These are phyloP conservation scores for Colletotrichum destructivum DNA, from an alignment of 2,329 filamentous ascomycete genomes.

Conservation along the genomic window DNA sequence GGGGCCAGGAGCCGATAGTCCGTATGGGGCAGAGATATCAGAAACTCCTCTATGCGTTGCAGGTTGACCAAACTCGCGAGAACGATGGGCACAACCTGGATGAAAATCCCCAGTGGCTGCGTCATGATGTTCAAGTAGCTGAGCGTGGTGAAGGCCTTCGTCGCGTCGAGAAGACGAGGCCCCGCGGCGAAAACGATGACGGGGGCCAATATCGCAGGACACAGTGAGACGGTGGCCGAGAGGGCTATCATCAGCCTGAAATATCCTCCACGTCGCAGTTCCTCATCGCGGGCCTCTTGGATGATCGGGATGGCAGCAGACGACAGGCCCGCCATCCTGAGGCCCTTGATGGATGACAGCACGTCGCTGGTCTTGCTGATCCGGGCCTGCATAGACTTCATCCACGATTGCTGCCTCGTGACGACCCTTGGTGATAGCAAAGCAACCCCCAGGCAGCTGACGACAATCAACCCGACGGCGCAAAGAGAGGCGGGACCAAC, in stretches of 20 bases:
- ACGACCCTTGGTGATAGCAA: slow-evolving; percentile 48
- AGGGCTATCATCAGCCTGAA: background rate
- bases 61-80: background rate
- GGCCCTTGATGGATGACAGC: slow-evolving; percentile 28
- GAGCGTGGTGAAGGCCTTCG: background rate
- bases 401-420: slow-evolving; percentile 49
- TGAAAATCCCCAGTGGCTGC: background rate
- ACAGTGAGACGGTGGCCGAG: background rate
- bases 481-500: slow-evolving; percentile 64
- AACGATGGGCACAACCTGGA: slow-evolving; percentile 1
- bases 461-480: slow-evolving; percentile 60
- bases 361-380: slow-evolving; percentile 44
- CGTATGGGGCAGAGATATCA: background rate
- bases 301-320: slow-evolving; percentile 49
- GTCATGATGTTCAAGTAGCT: background rate
- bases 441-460: slow-evolving; percentile 41
- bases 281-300: slow-evolving; percentile 48
- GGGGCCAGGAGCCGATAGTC: background rate
- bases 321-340: slow-evolving; percentile 25
- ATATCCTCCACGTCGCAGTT: slow-evolving; percentile 48
- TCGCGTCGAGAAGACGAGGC: background rate
- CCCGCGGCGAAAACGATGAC: background rate
- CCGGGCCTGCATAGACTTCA: slow-evolving; percentile 39
- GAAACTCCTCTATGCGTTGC: slow-evolving; percentile 3
- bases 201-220: background rate